These are phyloP conservation scores for Agaricus blazei DNA, from an alignment of 768 basidiomycete species.

Conservation along the genomic window DNA sequence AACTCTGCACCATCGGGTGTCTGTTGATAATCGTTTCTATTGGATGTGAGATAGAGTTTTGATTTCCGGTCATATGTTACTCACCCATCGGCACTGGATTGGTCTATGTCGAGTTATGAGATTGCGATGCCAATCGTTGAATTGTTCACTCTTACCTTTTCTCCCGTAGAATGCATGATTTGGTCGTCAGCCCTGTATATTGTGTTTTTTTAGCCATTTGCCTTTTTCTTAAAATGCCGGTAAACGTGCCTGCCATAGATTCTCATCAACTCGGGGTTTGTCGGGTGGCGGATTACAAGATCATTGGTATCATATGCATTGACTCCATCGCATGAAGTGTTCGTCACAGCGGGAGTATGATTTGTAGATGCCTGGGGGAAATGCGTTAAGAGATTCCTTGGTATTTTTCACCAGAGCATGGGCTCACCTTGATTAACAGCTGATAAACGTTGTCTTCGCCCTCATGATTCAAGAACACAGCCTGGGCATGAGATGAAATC, in stretches of 20 bases:
- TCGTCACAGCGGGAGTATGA: constrained; percentile 23
- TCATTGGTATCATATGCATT: constrained; percentile 34
- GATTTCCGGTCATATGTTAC: constrained; percentile 1
- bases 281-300: constrained; percentile 35
- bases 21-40: constrained; percentile 33
- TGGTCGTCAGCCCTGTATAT: constrained; percentile 30
- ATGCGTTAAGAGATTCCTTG: background rate
- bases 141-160: constrained; percentile 25
- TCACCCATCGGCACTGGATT: constrained; percentile 31
- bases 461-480: constrained; percentile 4
- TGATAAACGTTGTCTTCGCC: background rate
- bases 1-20: constrained; percentile 21
- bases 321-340: constrained; percentile 24
- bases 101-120: constrained; percentile 16
- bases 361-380: constrained; percentile 5
- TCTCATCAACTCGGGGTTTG: constrained; percentile 27
- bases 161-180: constrained; percentile 37
- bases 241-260: constrained; percentile 28
- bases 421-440: constrained; percentile 3
- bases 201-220: constrained; percentile 30
- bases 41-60: background rate
- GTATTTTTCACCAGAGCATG: background rate
- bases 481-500: constrained; percentile 7
- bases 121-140: background rate
- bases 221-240: constrained; percentile 15